A percentile compares a stretch with the other conserved stretches of the same genome.
phyloP scores from a whole-genome alignment of 2,329 filamentous ascomycete species.

The Calonectria montana region DNA sequence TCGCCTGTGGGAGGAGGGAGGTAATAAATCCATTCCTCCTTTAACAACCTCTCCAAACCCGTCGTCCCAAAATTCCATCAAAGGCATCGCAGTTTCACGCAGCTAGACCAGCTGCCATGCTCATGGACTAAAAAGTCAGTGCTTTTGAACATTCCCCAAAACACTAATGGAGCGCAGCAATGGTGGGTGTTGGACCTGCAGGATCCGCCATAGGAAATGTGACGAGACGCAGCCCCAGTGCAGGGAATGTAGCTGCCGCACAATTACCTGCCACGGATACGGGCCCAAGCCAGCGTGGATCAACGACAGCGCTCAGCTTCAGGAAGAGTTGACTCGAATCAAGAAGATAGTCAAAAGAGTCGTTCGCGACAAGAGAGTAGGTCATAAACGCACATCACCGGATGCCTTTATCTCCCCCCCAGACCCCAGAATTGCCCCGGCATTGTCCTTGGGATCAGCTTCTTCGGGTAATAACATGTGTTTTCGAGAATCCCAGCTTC shows the following conservation, averaged over 20 bases:
- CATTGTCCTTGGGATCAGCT: neutral
- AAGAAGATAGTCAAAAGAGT: constrained; percentile 40
- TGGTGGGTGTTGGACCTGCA: neutral
- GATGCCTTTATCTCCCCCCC: neutral
- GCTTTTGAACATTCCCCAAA: too few relatives aligned
- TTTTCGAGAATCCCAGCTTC: constrained; percentile 41
- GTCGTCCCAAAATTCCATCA: neutral
- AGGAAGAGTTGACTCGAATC: constrained; percentile 41
- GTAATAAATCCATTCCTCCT: too few relatives aligned
- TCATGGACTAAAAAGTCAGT: too few relatives aligned
- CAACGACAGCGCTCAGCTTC: constrained; percentile 41
- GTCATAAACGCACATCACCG: constrained; percentile 13
- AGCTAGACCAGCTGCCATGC: neutral
- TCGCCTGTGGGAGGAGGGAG: too few relatives aligned
- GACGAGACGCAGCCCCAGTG: neutral
- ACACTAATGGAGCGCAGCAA: too few relatives aligned
- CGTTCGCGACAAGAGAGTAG: constrained; percentile 29
- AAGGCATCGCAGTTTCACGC: neutral
- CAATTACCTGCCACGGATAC: constrained; percentile 42
- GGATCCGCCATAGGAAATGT: neutral
- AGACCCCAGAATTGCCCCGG: neutral
- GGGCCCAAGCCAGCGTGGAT: constrained; percentile 48
- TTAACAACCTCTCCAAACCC: neutral
- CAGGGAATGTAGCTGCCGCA: constrained; percentile 31
- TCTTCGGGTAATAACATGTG: constrained; percentile 12